Conservation (phyloP, 192 early-diverging fungal genomes). For the Lobosporangium transversale region DNA sequence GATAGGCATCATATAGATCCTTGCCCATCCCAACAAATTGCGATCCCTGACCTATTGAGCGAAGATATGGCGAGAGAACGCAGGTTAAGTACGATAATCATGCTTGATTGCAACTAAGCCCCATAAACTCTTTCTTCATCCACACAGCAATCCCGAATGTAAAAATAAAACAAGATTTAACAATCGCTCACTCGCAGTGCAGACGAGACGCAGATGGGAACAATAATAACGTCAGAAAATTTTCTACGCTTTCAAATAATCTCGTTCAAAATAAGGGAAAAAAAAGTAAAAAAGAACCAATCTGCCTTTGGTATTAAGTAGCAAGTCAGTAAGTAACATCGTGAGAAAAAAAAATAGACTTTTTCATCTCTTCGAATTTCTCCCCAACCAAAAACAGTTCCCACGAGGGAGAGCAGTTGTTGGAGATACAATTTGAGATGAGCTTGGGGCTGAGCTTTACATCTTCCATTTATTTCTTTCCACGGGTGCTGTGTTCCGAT, state of each 20-base stretch:
- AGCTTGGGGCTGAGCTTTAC: not conserved
- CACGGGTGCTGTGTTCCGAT: too few species aligned
- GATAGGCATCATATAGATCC: slow-evolving; percentile 82
- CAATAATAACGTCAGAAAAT: too few species aligned
- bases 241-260: too few species aligned
- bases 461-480: too few species aligned
- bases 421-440: not conserved
- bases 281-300: not conserved
- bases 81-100: not conserved
- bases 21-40: slow-evolving; percentile 93
- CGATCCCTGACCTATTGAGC: slow-evolving; percentile 80
- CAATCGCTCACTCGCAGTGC: slow-evolving; percentile 3
- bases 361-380: too few species aligned
- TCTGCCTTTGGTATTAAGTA: too few species aligned
- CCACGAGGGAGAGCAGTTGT: not conserved
- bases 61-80: too few species aligned
- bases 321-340: too few species aligned
- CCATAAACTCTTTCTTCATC: too few species aligned
- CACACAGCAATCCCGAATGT: too few species aligned
- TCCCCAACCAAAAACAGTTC: too few species aligned
- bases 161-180: slow-evolving; percentile 15
- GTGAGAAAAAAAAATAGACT: not conserved
- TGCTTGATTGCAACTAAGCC: not conserved
- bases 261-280: not conserved
- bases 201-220: not conserved